Base-by-base conservation (phyloP, 2,329 filamentous ascomycete species). In the Cladosporium colombiae region DNA sequence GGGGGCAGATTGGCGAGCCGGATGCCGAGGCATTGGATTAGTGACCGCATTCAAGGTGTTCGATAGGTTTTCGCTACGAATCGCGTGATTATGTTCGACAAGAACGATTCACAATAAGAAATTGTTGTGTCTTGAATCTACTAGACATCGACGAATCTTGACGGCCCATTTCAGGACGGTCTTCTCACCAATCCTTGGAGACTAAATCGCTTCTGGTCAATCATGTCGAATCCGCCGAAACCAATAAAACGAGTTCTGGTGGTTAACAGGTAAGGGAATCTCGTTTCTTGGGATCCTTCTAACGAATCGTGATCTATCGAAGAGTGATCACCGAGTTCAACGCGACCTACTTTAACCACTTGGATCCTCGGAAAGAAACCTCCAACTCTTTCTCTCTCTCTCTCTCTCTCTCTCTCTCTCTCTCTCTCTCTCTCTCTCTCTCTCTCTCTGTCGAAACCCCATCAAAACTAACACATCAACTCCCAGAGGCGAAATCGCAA, bases 401-500 rank as follows among this genome's bases (percentile, higher is more conserved):
- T n/a, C n/a, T n/a, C n/a, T n/a, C n/a, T n/a, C n/a, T n/a, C n/a
- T n/a, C n/a, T n/a, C n/a, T n/a, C n/a, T n/a, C n/a, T n/a, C n/a
- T n/a, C n/a, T n/a, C n/a, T n/a, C n/a, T n/a, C n/a, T n/a, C n/a
- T n/a, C n/a, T n/a, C n/a, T n/a, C n/a, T n/a, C n/a, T n/a, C 8
- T 1, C 35, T 40, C 37, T 44, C 37, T 10, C 16, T 44, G 18
- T 40, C 35, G 5, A 44, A 7, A 44, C n/a, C 37, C n/a, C 40
- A 46, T 13, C 10, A 21, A 2, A 46, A 46, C n/a, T 46, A 46
- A 46, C 40, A 11, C 40, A 21, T 1, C n/a, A 21, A 21, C 40
- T 21, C n/a, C 8, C 62, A 87, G 86, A 78, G 88, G 87, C 64
- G 88, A 89, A 74, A 89, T 90, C 61, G 86, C 87, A 63, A 82